Base-by-base conservation (phyloP, 306 rosid species). In the Dalbergia cochinchinensis region DNA sequence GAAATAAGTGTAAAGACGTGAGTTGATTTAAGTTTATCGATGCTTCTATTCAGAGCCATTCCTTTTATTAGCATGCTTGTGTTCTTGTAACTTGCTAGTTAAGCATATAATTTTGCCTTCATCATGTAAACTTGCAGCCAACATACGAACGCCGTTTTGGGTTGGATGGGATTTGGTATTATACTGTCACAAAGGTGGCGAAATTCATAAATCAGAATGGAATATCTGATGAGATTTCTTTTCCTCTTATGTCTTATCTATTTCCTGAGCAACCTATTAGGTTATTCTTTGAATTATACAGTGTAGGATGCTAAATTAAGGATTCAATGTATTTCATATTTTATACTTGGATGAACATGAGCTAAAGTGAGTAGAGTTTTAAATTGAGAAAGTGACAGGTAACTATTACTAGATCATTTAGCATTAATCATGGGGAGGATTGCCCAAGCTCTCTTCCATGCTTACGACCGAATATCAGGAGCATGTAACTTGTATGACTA, bases 81-180 rank as follows among this genome's bases (percentile, higher is more conserved):
- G 34, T 41, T 70, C 57, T 82, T 44, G 47, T 26, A 54, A 39
- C 45, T 68, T 33, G 31, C 58, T 41, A 14, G 72, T 69, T 45
- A 47, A 45, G 7, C 22, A 69, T 45, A 45, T 42, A 26, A 4
- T 3, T 5, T 18, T 54, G 19, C 15, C 13, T 10, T 33, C 31
- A 35, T 71, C 47, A 51, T 19, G 71, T 18, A 39, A 65, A 35
- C 22, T 10, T 70, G 44, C 62, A 6, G 5, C 62, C 5, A 6
- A 31, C 14, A 13, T 31, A 14, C 22, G 14, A 31, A 11, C 41
- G 6, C 4, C 2, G 11, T n/a, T 72, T 37, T 41, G 68, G 31
- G 39, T 41, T 76, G 72, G 20, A 12, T 34, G 9, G 33, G 37
- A 62, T 51, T 33, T 62, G 20, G 15, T 37, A 65, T 53, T 22